Conservation (phyloP, 2,329 filamentous ascomycete species). For the Cyphellophora attinorum region DNA sequence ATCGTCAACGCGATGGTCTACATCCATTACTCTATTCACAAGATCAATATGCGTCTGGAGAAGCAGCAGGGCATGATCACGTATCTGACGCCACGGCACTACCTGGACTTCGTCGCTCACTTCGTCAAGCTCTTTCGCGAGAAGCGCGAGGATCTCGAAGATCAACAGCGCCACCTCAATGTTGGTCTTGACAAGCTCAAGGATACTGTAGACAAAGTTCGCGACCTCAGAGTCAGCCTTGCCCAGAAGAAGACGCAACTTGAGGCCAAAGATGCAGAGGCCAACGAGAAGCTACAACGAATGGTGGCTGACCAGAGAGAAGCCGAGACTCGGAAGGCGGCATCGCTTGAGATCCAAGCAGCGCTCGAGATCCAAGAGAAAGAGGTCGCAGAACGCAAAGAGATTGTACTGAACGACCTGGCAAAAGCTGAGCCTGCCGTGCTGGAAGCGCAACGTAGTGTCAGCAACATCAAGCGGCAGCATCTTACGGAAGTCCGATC, state of each 20-base stretch:
- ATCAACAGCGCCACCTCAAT: slow-evolving; percentile 96
- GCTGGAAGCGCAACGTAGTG: slow-evolving; percentile 83
- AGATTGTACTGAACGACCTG: slow-evolving; percentile 78
- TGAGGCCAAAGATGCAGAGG: slow-evolving; percentile 87
- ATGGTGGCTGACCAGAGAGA: slow-evolving; percentile 96
- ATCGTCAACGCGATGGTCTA: slow-evolving; percentile 99
- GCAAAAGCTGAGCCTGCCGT: slow-evolving; percentile 90
- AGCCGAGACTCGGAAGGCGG: slow-evolving; percentile 81
- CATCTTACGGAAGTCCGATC: slow-evolving; percentile 96
- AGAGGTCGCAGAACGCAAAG: slow-evolving; percentile 71
- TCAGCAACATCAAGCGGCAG: slow-evolving; percentile 96
- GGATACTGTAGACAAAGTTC: slow-evolving; percentile 95
- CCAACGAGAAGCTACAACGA: slow-evolving; percentile 91
- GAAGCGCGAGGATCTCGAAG: slow-evolving; percentile 95
- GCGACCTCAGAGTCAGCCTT: slow-evolving; percentile 79
- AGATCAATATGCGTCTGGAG: slow-evolving; percentile 77
- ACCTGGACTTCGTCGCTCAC: slow-evolving; percentile 94
- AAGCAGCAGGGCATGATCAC: slow-evolving; percentile 90
- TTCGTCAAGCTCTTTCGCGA: slow-evolving; percentile 97
- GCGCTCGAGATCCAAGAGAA: slow-evolving; percentile 82
- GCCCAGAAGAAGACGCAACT: slow-evolving; percentile 91
- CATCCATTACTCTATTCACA: slow-evolving; percentile 87
- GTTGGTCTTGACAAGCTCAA: slow-evolving; percentile 94
- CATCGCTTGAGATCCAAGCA: slow-evolving; percentile 79
- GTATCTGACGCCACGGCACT: slow-evolving; percentile 91